A percentile compares a stretch with the other conserved stretches of the same genome.
Conservation (phyloP, 768 basidiomycete species). For the Podaxis sp. region DNA sequence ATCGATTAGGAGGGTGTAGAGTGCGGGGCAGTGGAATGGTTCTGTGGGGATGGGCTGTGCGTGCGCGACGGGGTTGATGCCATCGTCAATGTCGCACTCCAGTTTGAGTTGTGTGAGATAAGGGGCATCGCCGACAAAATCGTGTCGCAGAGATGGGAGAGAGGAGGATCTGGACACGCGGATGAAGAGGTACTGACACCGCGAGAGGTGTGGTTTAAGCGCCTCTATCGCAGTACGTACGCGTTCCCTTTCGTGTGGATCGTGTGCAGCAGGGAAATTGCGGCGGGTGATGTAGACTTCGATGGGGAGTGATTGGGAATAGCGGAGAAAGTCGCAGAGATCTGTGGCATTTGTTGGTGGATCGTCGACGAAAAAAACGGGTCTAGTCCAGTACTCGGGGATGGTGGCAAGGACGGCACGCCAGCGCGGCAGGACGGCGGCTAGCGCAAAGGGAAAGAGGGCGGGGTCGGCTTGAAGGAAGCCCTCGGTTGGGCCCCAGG, state of each 20-base stretch:
- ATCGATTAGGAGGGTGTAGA: slow-evolving; percentile 9
- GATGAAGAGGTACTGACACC: slow-evolving; percentile 12
- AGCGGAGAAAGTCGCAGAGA: neutral
- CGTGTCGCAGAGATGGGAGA: slow-evolving; percentile 16
- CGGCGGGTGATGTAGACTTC: slow-evolving; percentile 12
- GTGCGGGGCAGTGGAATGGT: neutral
- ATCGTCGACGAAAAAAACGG: slow-evolving; percentile 12
- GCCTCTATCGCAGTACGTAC: slow-evolving; percentile 4
- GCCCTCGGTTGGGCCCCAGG: slow-evolving; percentile 5
- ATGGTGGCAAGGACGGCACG: slow-evolving; percentile 12
- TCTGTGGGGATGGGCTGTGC: neutral
- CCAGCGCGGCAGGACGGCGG: slow-evolving; percentile 13
- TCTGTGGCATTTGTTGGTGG: neutral
- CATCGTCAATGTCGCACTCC: slow-evolving; percentile 8
- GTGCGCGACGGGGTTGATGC: neutral
- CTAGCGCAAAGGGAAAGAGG: slow-evolving; percentile 14
- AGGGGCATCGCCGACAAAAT: slow-evolving; percentile 12
- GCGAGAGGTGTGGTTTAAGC: slow-evolving; percentile 13
- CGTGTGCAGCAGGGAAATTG: neutral
- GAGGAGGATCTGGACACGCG: slow-evolving; percentile 17
- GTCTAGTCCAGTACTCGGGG: slow-evolving; percentile 17
- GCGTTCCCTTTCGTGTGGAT: slow-evolving; percentile 8
- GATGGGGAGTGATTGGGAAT: slow-evolving; percentile 14
- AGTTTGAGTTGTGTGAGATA: slow-evolving; percentile 16
- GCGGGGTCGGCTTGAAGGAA: neutral